Conservation (phyloP, 352 stramenopile genomes). For the Phytophthora meadii region DNA sequence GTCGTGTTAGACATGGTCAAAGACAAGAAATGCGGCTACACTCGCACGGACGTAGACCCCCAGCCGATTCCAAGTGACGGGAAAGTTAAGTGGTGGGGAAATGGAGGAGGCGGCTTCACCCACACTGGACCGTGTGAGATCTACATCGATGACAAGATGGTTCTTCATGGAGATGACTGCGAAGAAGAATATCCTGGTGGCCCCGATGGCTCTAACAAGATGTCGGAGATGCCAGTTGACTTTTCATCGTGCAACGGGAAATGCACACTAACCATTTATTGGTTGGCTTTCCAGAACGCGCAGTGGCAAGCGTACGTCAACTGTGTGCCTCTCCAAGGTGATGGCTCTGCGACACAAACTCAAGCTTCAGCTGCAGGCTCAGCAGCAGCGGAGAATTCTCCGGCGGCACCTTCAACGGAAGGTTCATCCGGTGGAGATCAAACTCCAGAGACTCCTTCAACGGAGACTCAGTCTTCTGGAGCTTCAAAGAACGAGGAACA, state of each 20-base stretch:
- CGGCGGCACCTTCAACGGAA: not conserved
- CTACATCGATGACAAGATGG: constrained; percentile 52
- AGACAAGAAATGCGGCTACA: constrained; percentile 44
- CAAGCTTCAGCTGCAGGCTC: constrained; percentile 13
- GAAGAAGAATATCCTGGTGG: constrained; percentile 40
- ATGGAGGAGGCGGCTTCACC: constrained; percentile 38
- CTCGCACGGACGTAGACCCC: constrained; percentile 29
- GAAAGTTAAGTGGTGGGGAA: constrained; percentile 38
- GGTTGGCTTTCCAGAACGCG: constrained; percentile 48
- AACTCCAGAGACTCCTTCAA: constrained; percentile 1
- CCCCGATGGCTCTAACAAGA: constrained; percentile 15
- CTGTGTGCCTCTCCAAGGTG: constrained; percentile 30
- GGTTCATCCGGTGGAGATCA: not conserved
- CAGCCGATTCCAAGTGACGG: constrained; percentile 43
- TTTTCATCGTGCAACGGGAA: constrained; percentile 44
- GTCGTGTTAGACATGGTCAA: constrained; percentile 43
- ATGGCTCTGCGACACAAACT: constrained; percentile 10
- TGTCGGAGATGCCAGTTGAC: constrained; percentile 43
- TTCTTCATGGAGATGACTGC: constrained; percentile 47
- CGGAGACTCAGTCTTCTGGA: not conserved
- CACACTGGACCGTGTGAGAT: constrained; percentile 52
- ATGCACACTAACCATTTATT: constrained; percentile 58
- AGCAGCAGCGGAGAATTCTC: not conserved
- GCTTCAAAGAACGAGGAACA: not conserved
- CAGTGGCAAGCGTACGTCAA: constrained; percentile 54